These are phyloP conservation scores for Chlorella sp. DNA, from an alignment of 139 green algal genomes.

Conservation along the genomic window DNA sequence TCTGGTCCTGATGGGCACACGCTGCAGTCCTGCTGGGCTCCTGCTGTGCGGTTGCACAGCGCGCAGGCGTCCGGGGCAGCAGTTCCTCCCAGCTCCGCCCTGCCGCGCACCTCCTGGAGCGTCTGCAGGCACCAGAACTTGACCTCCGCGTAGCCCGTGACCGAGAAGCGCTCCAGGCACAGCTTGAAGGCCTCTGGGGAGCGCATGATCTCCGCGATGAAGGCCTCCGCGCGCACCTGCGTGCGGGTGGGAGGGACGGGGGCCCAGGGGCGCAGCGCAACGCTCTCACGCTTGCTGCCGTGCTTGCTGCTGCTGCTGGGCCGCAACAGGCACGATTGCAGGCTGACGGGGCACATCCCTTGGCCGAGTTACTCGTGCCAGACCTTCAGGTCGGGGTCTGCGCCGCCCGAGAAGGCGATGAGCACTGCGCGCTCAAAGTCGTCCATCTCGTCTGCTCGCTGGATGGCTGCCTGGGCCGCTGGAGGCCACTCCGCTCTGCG, in stretches of 20 bases:
- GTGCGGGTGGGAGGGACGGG: background rate
- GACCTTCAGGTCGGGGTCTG: conserved; percentile 26
- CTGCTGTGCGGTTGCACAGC: no score
- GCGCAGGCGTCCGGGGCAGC: no score
- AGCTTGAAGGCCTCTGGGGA: conserved; percentile 61
- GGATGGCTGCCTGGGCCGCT: no score
- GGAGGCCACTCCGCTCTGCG: no score
- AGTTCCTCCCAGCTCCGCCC: no score
- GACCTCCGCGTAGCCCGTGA: conserved; percentile 73
- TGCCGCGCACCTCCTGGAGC: conserved; percentile 69
- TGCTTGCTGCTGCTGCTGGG: background rate
- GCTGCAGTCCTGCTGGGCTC: no score
- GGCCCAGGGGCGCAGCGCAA: no score
- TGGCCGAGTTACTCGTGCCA: no score
- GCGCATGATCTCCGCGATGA: conserved; percentile 50
- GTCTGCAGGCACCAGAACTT: conserved; percentile 96
- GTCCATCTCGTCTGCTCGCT: conserved; percentile 50
- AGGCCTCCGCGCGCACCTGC: conserved; percentile 61
- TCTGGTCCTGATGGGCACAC: no score
- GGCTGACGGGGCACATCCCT: no score
- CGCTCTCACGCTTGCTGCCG: no score
- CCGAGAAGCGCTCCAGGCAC: conserved; percentile 66
- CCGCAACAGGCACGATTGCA: background rate
- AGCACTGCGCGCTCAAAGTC: conserved; percentile 91
- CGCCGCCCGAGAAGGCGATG: conserved; percentile 68